Base-by-base conservation (phyloP, 306 rosid species). In the Pachyrhizus erosus region DNA sequence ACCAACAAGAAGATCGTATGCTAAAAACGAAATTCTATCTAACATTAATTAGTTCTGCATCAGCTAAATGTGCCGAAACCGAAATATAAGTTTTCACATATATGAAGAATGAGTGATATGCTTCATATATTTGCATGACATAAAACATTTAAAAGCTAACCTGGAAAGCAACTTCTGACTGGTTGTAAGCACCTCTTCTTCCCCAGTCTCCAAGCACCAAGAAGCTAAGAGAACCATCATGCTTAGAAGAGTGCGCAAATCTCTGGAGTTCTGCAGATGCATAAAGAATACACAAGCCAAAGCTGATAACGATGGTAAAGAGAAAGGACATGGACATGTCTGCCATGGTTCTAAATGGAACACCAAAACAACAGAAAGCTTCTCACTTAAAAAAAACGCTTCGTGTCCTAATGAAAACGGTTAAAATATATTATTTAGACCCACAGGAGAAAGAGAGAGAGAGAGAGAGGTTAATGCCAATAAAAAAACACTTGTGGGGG, bases 121-220 rank as follows among this genome's bases (percentile, higher is more conserved):
- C 5, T 68, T 14, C 20, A 81, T 26, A 12, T 29, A 27, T 66
- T 18, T 78, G 48, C 62, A 62, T 79, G 65, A 64, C 8, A 29
- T 3, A 11, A 11, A 60, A 64, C 43, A 51, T 40, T n/a, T n/a
- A 24, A 75, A 39, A 81, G 27, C 75, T 23, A 62, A 81, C 92
- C 92, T 89, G 90, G 40, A 39, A 80, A 54, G 90, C 90, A 78
- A 89, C 87, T 62, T 73, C 12, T 17, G 92, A 89, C 18, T 89
- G 92, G 51, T 89, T 89, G 52, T 67, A 89, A 31, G 70, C 65
- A 52, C 92, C 92, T 87, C 81, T 85, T 70, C 92, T 85, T 77
- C 92, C 92, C 92, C 92, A 89, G 9, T 89, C 92, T 52, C 92
- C 87, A 74, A 89, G 0, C 61, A 89, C 92, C 85, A 89, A 85